Percentiles rank a stretch among this genome's conserved stretches.
These are phyloP conservation scores for Omphalotus guepiniiformis DNA, from an alignment of 768 basidiomycete species.

Conservation along the genomic window DNA sequence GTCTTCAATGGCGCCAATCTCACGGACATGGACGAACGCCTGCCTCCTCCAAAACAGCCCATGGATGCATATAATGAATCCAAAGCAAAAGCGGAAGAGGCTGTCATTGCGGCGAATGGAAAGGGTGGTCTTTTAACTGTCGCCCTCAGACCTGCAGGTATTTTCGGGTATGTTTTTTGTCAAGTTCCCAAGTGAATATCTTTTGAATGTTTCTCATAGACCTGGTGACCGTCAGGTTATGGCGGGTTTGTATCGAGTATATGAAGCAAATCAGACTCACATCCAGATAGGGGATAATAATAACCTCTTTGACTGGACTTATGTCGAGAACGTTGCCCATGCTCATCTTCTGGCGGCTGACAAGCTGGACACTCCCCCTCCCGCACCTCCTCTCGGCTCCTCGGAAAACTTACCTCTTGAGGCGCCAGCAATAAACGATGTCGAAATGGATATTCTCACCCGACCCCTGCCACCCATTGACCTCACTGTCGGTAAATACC, in stretches of 20 bases:
- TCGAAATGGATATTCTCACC: slow-evolving; percentile 38
- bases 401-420: slow-evolving; percentile 29
- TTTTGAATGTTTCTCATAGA: slow-evolving; percentile 32
- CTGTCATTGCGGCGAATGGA: slow-evolving; percentile 84
- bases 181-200: not conserved
- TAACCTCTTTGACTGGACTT: slow-evolving; percentile 95
- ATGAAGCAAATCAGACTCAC: slow-evolving; percentile 77
- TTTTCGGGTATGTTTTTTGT: slow-evolving; percentile 73
- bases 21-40: slow-evolving; percentile 84
- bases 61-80: slow-evolving; percentile 94
- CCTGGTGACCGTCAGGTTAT: slow-evolving; percentile 91
- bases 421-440: slow-evolving; percentile 35
- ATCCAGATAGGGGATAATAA: slow-evolving; percentile 93
- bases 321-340: slow-evolving; percentile 91
- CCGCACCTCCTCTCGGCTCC: slow-evolving; percentile 34
- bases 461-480: slow-evolving; percentile 58
- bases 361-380: slow-evolving; percentile 58
- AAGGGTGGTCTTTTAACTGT: slow-evolving; percentile 82
- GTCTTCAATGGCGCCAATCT: slow-evolving; percentile 82
- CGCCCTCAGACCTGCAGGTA: slow-evolving; percentile 87
- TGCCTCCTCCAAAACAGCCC: slow-evolving; percentile 65
- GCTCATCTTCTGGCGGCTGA: slow-evolving; percentile 94
- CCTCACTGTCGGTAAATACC: slow-evolving; percentile 57
- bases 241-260: slow-evolving; percentile 73
- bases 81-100: slow-evolving; percentile 83